phyloP scores from a whole-genome alignment of 768 basidiomycete genomes.

The Hericium rajendrae region DNA sequence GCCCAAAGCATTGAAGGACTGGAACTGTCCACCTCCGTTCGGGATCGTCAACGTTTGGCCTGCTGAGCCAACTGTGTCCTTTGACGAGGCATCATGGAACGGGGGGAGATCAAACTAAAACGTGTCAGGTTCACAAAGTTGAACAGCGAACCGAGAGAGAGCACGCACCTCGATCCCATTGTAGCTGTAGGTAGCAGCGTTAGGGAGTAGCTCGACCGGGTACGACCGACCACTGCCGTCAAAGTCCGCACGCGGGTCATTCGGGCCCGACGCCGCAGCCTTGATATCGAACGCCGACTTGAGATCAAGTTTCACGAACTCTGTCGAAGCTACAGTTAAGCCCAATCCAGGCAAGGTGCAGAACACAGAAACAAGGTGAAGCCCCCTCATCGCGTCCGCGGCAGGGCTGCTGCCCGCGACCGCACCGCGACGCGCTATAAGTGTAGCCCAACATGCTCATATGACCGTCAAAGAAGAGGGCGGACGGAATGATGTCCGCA shows the following conservation, averaged over 20 bases:
- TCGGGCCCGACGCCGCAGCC: slow-evolving; percentile 5
- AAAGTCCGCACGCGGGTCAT: slow-evolving; percentile 5
- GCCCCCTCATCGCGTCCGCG: neutral
- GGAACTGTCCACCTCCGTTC: neutral
- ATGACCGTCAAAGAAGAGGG: neutral
- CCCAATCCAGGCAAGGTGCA: neutral
- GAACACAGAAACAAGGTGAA: neutral
- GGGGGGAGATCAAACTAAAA: slow-evolving; percentile 2
- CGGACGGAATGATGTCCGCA: too few relatives aligned
- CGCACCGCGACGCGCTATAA: neutral
- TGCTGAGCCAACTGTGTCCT: slow-evolving; percentile 3
- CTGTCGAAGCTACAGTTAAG: neutral
- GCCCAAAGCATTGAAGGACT: slow-evolving; percentile 6
- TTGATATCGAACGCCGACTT: slow-evolving; percentile 4
- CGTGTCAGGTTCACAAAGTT: neutral
- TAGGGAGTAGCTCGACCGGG: slow-evolving; percentile 6
- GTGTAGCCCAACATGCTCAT: neutral
- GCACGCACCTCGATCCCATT: slow-evolving; percentile 4
- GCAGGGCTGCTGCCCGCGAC: neutral
- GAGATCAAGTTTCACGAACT: slow-evolving; percentile 2
- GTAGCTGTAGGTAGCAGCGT: slow-evolving; percentile 1
- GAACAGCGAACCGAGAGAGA: neutral
- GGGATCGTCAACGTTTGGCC: slow-evolving; percentile 4
- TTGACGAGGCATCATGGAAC: slow-evolving; percentile 1
- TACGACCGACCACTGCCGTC: slow-evolving; percentile 9